Base-by-base conservation (phyloP, 163 green algal species). In the Trebouxia gelatinosa region DNA sequence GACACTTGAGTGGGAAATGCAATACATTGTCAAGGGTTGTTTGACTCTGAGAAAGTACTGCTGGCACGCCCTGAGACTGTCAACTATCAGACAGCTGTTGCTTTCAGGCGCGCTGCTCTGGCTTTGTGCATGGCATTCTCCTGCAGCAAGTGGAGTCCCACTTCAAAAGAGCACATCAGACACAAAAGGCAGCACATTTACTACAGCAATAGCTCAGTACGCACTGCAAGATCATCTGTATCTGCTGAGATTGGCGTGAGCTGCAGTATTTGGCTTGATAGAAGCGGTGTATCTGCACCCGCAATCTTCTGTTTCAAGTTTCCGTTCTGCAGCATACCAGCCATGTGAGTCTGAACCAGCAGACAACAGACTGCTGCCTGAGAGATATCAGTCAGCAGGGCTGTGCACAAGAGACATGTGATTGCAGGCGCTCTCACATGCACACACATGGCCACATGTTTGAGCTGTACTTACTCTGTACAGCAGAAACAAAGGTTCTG, bases 401-500 rank as follows among this genome's bases (percentile, higher is more conserved):
- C 9, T 23, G 7, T 78, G 46, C n/a, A 67, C 37, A 65, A 16
- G 0, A 43, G n/a, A 28, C 32, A 4, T 70, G 32, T 54, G 9
- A 13, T 54, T 54, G 43, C 9, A 13, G 13, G 43, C 43, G 13
- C 43, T n/a, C n/a, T n/a, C n/a, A n/a, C 43, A 13, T 50, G 34
- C 71, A 46, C 28, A 81, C 1, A 26, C 35, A 28, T 3, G 31
- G 31, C 19, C 11, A 54, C 11, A 54, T 9, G 43, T 13, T 54
- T 54, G 43, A 13, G 9, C 43, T 23, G 43, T 58, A 11, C 87
- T 62, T 46, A 91, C 89, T 81, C 88, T 74, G 80, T 90, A 94
- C 3, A 94, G 58, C 16, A 92, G 75, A 72, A 94, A 94, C 38
- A 94, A 51, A 3, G 90, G 90, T 76, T 94, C 85, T 23, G 82